Evolutionary conservation across 75 land plant species (phyloP).

Genomic region (Picea sitchensis): DNA sequence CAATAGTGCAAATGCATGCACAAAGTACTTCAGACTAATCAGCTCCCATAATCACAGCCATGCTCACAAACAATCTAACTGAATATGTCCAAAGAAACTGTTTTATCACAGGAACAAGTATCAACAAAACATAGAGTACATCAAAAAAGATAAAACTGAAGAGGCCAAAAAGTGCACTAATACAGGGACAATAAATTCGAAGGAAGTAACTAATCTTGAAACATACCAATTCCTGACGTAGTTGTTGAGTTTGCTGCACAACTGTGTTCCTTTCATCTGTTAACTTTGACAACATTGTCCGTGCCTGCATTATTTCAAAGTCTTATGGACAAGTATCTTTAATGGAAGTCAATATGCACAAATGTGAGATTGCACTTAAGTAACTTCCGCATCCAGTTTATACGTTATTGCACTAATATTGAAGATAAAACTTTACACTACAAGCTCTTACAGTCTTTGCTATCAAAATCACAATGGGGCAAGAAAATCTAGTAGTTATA

Average conservation of each 20-base stretch:
- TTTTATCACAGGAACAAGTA: neutral
- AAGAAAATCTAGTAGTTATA: no score
- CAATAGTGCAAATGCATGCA: neutral
- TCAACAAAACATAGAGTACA: neutral
- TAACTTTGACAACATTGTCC: conserved; percentile 28
- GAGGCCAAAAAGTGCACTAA: no score
- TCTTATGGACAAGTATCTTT: neutral
- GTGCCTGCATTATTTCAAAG: conserved; percentile 21
- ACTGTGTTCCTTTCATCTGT: conserved; percentile 41
- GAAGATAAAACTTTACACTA: no score
- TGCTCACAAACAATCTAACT: neutral
- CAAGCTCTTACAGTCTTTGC: no score
- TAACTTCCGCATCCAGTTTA: no score
- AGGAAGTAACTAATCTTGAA: neutral
- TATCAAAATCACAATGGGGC: no score
- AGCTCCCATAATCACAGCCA: neutral
- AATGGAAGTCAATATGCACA: no score
- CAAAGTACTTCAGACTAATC: neutral
- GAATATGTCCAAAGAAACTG: neutral
- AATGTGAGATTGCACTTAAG: no score
- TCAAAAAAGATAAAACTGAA: neutral
- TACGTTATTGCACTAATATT: no score
- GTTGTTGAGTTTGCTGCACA: conserved; percentile 32
- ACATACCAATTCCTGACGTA: conserved; percentile 55
- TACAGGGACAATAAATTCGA: neutral